Evolutionary conservation across 2,329 filamentous ascomycete species (phyloP).

Genomic region (Colletotrichum tanaceti): DNA sequence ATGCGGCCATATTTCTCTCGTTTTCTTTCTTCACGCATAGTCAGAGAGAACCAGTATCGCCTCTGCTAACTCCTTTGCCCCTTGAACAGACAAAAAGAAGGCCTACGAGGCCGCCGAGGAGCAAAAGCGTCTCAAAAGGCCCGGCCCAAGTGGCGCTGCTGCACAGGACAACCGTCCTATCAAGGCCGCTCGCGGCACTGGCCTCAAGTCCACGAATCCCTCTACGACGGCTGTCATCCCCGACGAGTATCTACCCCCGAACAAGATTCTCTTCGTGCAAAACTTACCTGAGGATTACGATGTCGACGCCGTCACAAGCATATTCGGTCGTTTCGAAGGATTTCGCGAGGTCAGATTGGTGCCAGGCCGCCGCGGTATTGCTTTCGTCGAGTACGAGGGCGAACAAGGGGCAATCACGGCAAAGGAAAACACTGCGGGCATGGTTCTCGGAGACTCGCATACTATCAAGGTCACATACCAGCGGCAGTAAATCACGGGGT

Average conservation of each 20-base stretch:
- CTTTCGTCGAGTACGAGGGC: constrained; percentile 95
- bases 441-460: constrained; percentile 77
- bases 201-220: constrained; percentile 80
- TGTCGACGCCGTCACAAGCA: constrained; percentile 79
- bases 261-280: constrained; percentile 95
- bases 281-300: constrained; percentile 90
- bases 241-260: constrained; percentile 97
- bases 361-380: constrained; percentile 86
- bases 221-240: constrained; percentile 80
- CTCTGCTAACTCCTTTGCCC: constrained; percentile 8
- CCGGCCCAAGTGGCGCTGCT: constrained; percentile 54
- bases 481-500: constrained; percentile 70
- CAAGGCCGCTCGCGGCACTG: constrained; percentile 77
- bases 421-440: constrained; percentile 91
- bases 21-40: not conserved
- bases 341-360: constrained; percentile 94
- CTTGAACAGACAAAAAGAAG: constrained; percentile 74
- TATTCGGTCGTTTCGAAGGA: constrained; percentile 91
- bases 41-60: not conserved
- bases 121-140: constrained; percentile 80
- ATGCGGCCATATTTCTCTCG: not conserved
- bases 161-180: constrained; percentile 67
- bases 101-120: constrained; percentile 83
- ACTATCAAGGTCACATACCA: constrained; percentile 97
- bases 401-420: constrained; percentile 91